phyloP scores from a whole-genome alignment of 306 rosid genomes.

The Prunus mira region DNA sequence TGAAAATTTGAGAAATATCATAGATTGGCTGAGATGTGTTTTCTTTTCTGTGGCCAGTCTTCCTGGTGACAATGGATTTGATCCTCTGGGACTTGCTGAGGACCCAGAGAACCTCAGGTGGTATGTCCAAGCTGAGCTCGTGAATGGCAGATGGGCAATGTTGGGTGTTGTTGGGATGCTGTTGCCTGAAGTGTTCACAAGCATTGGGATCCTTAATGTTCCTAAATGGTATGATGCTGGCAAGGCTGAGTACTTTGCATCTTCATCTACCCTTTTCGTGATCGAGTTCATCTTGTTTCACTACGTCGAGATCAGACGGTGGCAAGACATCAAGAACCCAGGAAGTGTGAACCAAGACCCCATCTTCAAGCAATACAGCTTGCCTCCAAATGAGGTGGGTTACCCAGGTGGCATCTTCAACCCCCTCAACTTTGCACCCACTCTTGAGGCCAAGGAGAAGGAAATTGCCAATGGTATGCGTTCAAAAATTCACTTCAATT shows the following conservation, averaged over 20 bases:
- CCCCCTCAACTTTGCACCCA: conserved; percentile 94
- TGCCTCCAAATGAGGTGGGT: conserved; percentile 70
- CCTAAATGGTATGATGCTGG: conserved; percentile 98
- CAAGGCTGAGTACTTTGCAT: conserved; percentile 82
- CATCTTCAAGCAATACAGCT: conserved; percentile 95
- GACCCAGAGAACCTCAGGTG: conserved; percentile 94
- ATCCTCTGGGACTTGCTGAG: conserved; percentile 89
- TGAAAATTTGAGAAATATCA: not conserved
- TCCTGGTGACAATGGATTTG: conserved; percentile 97
- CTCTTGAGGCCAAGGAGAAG: conserved; percentile 90
- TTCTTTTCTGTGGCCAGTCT: conserved; percentile 46
- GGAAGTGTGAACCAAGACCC: conserved; percentile 98
- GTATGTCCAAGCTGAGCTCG: conserved; percentile 92
- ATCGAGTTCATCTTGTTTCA: conserved; percentile 97
- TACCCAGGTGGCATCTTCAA: conserved; percentile 95
- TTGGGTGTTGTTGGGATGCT: conserved; percentile 95
- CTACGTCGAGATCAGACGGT: conserved; percentile 91
- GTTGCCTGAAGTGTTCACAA: conserved; percentile 87
- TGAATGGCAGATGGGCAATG: conserved; percentile 95
- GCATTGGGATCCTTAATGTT: conserved; percentile 62
- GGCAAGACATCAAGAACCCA: conserved; percentile 99
- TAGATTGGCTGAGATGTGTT: not conserved
- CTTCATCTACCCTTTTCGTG: conserved; percentile 92
- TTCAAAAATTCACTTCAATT: not conserved
- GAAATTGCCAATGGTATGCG: conserved; percentile 82